Evolutionary conservation across 2,329 filamentous ascomycete species (phyloP).

Genomic region (Cercospora zeina): DNA sequence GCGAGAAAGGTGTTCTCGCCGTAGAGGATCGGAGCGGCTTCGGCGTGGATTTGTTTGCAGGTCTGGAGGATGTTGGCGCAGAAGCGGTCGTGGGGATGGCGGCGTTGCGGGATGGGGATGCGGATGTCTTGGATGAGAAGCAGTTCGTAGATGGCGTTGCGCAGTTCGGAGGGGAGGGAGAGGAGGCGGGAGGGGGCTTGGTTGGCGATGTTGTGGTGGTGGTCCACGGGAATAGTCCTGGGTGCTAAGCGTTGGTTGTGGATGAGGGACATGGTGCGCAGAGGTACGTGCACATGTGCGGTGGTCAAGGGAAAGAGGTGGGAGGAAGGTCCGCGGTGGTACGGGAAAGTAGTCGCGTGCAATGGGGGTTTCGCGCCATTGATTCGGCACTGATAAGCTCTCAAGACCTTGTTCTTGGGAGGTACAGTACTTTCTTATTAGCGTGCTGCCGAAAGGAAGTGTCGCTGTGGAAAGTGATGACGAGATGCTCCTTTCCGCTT

Average conservation of each 20-base stretch:
- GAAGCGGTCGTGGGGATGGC: conserved; percentile 40
- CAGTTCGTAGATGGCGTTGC: conserved; percentile 56
- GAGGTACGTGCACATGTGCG: conserved; percentile 25
- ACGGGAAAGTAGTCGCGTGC: background rate
- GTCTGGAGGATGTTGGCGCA: conserved; percentile 47
- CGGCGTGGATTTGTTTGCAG: conserved; percentile 45
- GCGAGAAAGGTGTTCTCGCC: conserved; percentile 53
- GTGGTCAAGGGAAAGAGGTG: background rate
- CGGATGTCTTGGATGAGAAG: conserved; percentile 38
- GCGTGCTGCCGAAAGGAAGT: conserved; percentile 1
- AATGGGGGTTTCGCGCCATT: conserved; percentile 1
- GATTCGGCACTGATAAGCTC: conserved; percentile 16
- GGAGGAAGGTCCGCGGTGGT: background rate
- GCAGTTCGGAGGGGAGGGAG: conserved; percentile 59
- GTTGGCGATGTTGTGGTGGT: conserved; percentile 16
- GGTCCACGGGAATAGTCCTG: background rate
- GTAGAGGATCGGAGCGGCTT: conserved; percentile 51
- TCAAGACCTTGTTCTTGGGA: conserved; percentile 12
- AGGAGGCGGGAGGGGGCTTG: conserved; percentile 38
- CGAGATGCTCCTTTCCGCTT: background rate
- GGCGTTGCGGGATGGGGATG: conserved; percentile 12
- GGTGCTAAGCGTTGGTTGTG: background rate
- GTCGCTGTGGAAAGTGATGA: background rate
- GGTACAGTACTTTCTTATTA: conserved; percentile 12
- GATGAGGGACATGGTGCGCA: background rate